Evolutionary conservation across 2,329 filamentous ascomycete genomes (phyloP), one percentile per base, ranked within the genome.

Genomic region (Lecanosticta acicola): DNA sequence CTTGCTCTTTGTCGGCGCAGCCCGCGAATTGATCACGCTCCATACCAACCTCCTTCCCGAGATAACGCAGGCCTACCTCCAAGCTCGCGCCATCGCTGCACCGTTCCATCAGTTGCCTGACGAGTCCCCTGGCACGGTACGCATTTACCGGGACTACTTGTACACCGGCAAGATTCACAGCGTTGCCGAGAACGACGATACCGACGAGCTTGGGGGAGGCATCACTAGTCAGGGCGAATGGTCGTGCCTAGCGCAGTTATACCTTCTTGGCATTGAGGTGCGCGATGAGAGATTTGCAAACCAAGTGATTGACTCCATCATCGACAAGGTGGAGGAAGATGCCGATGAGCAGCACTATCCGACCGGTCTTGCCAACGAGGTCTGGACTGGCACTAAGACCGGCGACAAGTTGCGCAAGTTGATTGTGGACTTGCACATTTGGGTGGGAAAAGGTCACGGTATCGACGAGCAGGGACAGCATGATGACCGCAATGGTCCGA

Each of bases 271-370:
- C 3, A 46, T 51, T 3, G 43, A 51, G 20, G 14, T 62, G 1
- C 36, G 45, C 4, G 61, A 64, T 32, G 49, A 56, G 18, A 39
- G 36, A 3, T 62, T 61, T 48, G 53, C 47, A 17, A 62, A 64
- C 34, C 47, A 46, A 2, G 45, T 58, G 2, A 38, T 63, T 17
- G 47, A 57, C 11, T 50, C 48, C 1, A 24, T 61, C 4, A 43
- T 62, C 7, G 50, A 53, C 32, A 55, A 54, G 16, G 43, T 59
- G 21, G 14, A 39, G 7, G 39, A 46, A 19, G 43, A 39, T 13
- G 37, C 36, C 16, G 20, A 43, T 5, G 37, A 44, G 38, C 46
- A 51, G 3, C 35, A 44, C 18, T 58, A 50, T 29, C 54, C 55
- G 0, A 58, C 54, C 9, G 48, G 49, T 10, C 17, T 60, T n/a